Evolutionary conservation across 768 basidiomycete species (phyloP), one percentile per base, ranked within the genome.

Genomic region (Suillus discolor): DNA sequence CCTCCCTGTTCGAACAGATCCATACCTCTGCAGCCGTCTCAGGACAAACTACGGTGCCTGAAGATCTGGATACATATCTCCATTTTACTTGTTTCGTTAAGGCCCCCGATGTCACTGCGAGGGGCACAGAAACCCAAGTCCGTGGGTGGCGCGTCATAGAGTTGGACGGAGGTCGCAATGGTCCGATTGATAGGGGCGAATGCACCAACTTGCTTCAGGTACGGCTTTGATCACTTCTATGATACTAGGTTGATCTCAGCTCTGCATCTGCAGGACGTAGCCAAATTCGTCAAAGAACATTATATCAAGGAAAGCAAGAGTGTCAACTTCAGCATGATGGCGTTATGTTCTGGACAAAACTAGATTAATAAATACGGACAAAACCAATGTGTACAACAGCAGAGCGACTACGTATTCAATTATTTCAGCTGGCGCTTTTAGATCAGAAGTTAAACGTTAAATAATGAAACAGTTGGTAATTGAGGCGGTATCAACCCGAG

Each of bases 31-130:
- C 87, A 1, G 92, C 93, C 0, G 78, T 81, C 0, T 73, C 84
- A 0, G 94, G 93, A 9, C 94, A 97, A 77, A 87, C 87, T 6
- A 78, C 81, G 1, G 82, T 89, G 0, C 89, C 92, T 3, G 76
- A 79, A 1, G 82, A 92, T 69, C 80, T 89, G 11, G 81, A 93
- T 45, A 91, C 91, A 0, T 83, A 92, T 70, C 80, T 94, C 9
- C 96, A 97, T 77, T 98, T 96, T 69, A 92, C 92, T 1, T 89
- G 90, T 71, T 98, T 97, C 71, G 86, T 97, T 41, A 82, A 84
- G 65, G 92, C 91, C 0, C 87, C 88, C 1, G 80, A 77, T 39
- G 73, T 79, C 2, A 74, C 75, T 2, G 68, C 47, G 54, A 70
- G 20, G 64, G 63, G 25, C 15, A 57, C 38, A 63, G 67, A 51